Conservation (phyloP, 208 protist genomes). For the Trypanosoma brucei region DNA sequence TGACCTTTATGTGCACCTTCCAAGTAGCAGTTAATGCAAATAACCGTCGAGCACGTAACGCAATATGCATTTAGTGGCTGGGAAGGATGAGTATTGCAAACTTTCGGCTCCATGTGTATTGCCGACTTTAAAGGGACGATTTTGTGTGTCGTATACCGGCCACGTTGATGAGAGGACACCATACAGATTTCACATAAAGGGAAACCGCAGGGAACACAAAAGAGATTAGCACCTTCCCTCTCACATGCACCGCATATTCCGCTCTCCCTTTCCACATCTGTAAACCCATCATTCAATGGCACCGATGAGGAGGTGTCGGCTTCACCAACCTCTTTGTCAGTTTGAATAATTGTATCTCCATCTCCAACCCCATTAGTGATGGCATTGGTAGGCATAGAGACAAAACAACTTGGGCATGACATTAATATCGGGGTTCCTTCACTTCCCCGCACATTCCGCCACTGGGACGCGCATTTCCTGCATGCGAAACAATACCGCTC, state of each 20-base stretch:
- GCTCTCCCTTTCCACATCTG: neutral
- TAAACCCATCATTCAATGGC: neutral
- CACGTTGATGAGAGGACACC: slow-evolving; percentile 47
- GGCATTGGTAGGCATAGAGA: neutral
- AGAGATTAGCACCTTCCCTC: slow-evolving; percentile 22
- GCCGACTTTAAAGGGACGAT: slow-evolving; percentile 37
- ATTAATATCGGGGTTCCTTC: neutral
- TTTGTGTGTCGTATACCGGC: slow-evolving; percentile 52
- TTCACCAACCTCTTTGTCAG: neutral
- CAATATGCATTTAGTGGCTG: slow-evolving; percentile 70
- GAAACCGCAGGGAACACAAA: slow-evolving; percentile 73
- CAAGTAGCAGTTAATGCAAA: slow-evolving; percentile 75
- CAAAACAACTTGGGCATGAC: neutral
- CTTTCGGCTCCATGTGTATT: slow-evolving; percentile 18
- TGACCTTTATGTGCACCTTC: slow-evolving; percentile 58
- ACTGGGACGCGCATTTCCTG: neutral
- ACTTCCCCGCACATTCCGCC: neutral
- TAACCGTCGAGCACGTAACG: slow-evolving; percentile 38
- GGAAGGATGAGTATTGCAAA: slow-evolving; percentile 32
- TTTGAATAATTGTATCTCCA: neutral
- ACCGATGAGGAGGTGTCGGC: neutral
- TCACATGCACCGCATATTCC: slow-evolving; percentile 65
- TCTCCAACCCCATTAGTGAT: neutral
- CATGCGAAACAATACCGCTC: neutral
- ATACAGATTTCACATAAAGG: slow-evolving; percentile 52